Evolutionary conservation across 2,329 filamentous ascomycete genomes (phyloP), one percentile per base, ranked within the genome.

Genomic region (Clonostachys chloroleuca): DNA sequence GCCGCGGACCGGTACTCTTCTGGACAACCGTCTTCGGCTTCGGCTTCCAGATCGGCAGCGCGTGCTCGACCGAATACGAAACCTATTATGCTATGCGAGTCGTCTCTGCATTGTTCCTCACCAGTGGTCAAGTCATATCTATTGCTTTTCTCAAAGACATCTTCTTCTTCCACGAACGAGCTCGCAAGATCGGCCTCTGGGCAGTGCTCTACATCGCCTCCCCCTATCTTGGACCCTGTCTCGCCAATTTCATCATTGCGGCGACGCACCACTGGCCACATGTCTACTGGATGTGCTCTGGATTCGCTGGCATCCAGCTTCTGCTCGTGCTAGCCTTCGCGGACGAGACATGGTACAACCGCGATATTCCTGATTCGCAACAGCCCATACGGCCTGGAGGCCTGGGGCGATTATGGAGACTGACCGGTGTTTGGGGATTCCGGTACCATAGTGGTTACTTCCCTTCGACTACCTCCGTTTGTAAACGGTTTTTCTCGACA

Each of bases 101-200:
- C 24, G 24, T 30, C 24, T 30, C 24, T 1, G 24, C 24, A 9
- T 30, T 30, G 24, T 30, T 30, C 9, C 24, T 30, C 24, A 30
- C 17, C 10, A 40, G n/a, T 40, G 37, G n/a, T 9, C 17, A 40
- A n/a, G 17, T 18, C 37, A n/a, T 18, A 40, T 40, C 17, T 13
- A n/a, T 18, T 71, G 51, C 72, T 64, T 59, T 71, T 68, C 48
- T 50, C 72, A 4, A 66, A 60, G 0, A 65, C 57, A 10, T 75
- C 74, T 83, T 80, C 64, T 82, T 79, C 64, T 79, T 81, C 59
- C 79, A 83, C 53, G 72, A 81, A 51, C 65, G 75, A 35, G 72
- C 73, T 1, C 60, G 72, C 18, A 75, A 76, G 56, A 75, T 75
- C 50, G 72, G 72, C 44, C 61, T 76, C 36, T 75, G 72, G 72